Evolutionary conservation across 305 asterid genomes (phyloP), one percentile per base, ranked within the genome.

Genomic region (Solanum hybrid): DNA sequence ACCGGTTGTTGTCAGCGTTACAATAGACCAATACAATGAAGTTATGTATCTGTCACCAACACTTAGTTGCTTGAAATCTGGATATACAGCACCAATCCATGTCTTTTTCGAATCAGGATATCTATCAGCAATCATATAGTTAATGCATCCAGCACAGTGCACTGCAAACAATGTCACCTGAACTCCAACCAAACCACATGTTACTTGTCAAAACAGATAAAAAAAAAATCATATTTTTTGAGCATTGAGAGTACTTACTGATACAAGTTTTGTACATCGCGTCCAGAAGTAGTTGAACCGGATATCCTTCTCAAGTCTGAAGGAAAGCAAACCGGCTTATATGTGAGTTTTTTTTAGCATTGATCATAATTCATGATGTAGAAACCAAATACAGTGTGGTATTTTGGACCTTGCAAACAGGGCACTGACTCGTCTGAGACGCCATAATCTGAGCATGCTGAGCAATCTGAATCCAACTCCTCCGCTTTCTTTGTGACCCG

Each of bases 401-500:
- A 73, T 40, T 2, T 20, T 37, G 80, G 86, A 96, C 98, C 96
- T 96, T 88, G 99, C 99, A 80, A 97, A 97, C 31, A 97, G 92
- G 71, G 97, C 91, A 95, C 99, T 97, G 93, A 97, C 99, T 79
- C 99, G 93, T 92, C 99, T 88, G 90, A 97, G 97, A 51, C 99
- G 99, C 99, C 99, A 97, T 5, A 97, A 95, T 12, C 99, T 94
- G 28, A 97, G 97, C 99, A 97, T 97, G 92, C 97, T 96, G 8
- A 97, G 97, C 86, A 97, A 29, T 39, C 96, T 94, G 75, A 93
- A 94, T 22, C 97, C 98, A 11, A 97, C 76, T 28, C 97, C 98
- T 22, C 96, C 96, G 69, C 93, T 76, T 42, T 77, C 86, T 77
- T 88, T 92, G 61, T 95, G 98, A 76, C 92, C 89, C 18, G 96